phyloP scores from a whole-genome alignment of 2,329 filamentous ascomycete genomes.

The Fusarium sp. region DNA sequence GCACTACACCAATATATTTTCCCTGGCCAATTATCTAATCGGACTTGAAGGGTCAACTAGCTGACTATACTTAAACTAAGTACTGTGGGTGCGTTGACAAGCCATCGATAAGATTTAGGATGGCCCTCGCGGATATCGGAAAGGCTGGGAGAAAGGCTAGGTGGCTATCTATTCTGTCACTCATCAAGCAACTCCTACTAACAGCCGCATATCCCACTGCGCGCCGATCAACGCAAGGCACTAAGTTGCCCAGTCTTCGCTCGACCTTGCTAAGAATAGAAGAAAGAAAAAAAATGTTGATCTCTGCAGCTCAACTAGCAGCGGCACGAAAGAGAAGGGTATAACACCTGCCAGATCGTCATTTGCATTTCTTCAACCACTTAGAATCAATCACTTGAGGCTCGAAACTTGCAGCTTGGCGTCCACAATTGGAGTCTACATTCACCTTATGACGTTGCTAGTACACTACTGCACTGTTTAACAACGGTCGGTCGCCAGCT shows the following conservation, averaged over 20 bases:
- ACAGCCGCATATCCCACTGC: slow-evolving; percentile 33
- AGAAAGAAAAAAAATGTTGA: too few species aligned
- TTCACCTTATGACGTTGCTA: slow-evolving; percentile 29
- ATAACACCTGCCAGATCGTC: not conserved
- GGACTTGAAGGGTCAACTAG: not conserved
- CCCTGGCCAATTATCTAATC: not conserved
- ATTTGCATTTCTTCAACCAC: not conserved
- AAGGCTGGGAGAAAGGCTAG: too few species aligned
- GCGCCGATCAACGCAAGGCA: slow-evolving; percentile 44
- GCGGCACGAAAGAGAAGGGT: slow-evolving; percentile 20
- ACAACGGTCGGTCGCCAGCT: slow-evolving; percentile 36
- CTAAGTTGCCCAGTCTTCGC: slow-evolving; percentile 42
- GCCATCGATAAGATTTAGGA: not conserved
- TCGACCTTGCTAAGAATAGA: slow-evolving; percentile 30
- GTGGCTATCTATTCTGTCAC: not conserved
- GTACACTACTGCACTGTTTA: slow-evolving; percentile 22
- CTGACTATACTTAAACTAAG: not conserved
- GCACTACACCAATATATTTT: not conserved
- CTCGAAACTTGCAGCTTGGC: slow-evolving; percentile 12
- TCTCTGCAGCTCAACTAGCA: slow-evolving; percentile 21
- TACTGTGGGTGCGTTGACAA: not conserved
- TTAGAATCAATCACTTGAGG: slow-evolving; percentile 4
- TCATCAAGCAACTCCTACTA: slow-evolving; percentile 4
- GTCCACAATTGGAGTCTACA: slow-evolving; percentile 15
- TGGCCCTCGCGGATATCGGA: not conserved